These are phyloP conservation scores for Uncinocarpus reesii DNA, from an alignment of 2,329 filamentous ascomycete species.

Conservation along the genomic window DNA sequence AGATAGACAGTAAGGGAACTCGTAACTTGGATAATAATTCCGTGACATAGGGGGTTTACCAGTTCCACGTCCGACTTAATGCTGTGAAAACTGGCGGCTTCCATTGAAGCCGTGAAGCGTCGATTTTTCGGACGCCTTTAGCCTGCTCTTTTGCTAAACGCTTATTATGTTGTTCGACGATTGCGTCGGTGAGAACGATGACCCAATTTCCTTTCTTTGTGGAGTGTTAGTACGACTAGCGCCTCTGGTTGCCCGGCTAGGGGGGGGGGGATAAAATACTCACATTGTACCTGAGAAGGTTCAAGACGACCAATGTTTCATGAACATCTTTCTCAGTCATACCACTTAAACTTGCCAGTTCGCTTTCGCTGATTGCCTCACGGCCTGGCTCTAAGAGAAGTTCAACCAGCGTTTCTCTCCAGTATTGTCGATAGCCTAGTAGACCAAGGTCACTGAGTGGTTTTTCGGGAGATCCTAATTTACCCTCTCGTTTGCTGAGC, in stretches of 20 bases:
- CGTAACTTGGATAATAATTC: neutral
- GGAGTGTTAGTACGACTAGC: slow-evolving; percentile 12
- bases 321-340: slow-evolving; percentile 98
- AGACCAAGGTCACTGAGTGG: slow-evolving; percentile 88
- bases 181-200: slow-evolving; percentile 77
- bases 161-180: slow-evolving; percentile 58
- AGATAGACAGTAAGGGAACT: neutral
- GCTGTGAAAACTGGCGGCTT: slow-evolving; percentile 93
- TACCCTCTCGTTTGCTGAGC: slow-evolving; percentile 86
- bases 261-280: slow-evolving; percentile 19
- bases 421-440: slow-evolving; percentile 90
- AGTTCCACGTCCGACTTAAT: slow-evolving; percentile 85
- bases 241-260: neutral
- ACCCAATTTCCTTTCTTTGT: slow-evolving; percentile 79
- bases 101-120: slow-evolving; percentile 74
- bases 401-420: slow-evolving; percentile 90
- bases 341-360: slow-evolving; percentile 64
- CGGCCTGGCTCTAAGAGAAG: slow-evolving; percentile 65
- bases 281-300: slow-evolving; percentile 84
- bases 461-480: slow-evolving; percentile 92
- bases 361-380: slow-evolving; percentile 63
- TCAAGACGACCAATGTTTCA: slow-evolving; percentile 83
- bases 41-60: slow-evolving; percentile 43
- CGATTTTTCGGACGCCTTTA: slow-evolving; percentile 65
- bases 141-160: slow-evolving; percentile 68